phyloP scores from a whole-genome alignment of 116 monocot genomes.

The Iris pallida region DNA sequence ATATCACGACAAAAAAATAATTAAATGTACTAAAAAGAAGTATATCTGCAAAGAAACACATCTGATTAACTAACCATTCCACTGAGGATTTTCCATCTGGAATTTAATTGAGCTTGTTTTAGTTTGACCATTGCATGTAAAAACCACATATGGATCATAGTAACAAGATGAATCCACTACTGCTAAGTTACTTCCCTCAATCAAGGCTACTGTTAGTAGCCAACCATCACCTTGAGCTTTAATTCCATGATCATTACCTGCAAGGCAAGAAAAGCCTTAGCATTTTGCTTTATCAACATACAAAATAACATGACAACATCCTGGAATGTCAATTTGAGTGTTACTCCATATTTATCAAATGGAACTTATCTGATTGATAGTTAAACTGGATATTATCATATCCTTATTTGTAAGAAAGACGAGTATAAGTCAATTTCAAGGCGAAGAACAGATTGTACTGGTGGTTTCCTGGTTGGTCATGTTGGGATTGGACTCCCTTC shows the following conservation, averaged over 20 bases:
- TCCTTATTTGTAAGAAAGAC: too few species aligned
- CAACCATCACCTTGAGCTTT: slow-evolving; percentile 87
- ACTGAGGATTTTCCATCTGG: slow-evolving; percentile 61
- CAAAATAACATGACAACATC: too few species aligned
- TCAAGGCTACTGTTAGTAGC: slow-evolving; percentile 75
- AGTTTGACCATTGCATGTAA: slow-evolving; percentile 70
- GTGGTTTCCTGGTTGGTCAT: too few species aligned
- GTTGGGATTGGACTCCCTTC: too few species aligned
- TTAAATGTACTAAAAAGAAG: too few species aligned
- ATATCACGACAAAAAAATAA: neutral
- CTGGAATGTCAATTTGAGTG: too few species aligned
- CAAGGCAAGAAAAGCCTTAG: neutral
- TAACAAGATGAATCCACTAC: slow-evolving; percentile 48
- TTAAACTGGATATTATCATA: too few species aligned
- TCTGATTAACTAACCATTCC: slow-evolving; percentile 62
- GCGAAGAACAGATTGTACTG: too few species aligned
- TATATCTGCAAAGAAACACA: neutral
- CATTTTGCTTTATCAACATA: neutral
- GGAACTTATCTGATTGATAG: too few species aligned
- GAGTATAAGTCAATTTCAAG: too few species aligned
- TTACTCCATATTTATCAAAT: too few species aligned
- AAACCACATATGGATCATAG: slow-evolving; percentile 76
- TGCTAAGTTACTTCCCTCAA: slow-evolving; percentile 55
- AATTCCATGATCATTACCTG: slow-evolving; percentile 75
- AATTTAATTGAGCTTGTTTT: slow-evolving; percentile 88